A percentile compares a stretch with the other conserved stretches of the same genome.
Evolutionary conservation across 106 monocot genomes (phyloP).

Genomic region (Acorus gramineus): DNA sequence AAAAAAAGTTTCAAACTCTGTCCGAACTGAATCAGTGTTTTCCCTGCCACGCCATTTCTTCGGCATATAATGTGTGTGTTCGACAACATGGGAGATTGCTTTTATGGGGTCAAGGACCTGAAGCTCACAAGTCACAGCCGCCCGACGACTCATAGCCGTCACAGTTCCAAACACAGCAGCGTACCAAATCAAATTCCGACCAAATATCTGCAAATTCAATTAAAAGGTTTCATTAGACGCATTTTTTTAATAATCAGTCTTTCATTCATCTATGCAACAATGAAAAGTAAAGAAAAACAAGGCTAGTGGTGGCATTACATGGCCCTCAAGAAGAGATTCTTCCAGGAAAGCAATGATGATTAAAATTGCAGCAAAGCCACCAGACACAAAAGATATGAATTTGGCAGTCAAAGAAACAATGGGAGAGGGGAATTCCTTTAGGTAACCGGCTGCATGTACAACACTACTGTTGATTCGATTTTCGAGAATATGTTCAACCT

Average conservation of each 20-base stretch:
- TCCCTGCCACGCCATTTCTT: constrained; percentile 94
- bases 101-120: constrained; percentile 82
- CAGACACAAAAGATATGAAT: constrained; percentile 89
- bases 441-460: constrained; percentile 62
- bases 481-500: constrained; percentile 95
- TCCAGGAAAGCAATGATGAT: constrained; percentile 91
- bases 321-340: constrained; percentile 94
- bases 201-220: constrained; percentile 67
- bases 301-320: constrained; percentile 36
- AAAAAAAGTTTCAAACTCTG: constrained; percentile 91
- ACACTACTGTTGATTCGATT: constrained; percentile 75
- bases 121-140: constrained; percentile 67
- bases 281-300: background rate
- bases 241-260: background rate
- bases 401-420: constrained; percentile 80
- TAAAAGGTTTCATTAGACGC: constrained; percentile 1
- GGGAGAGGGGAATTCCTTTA: constrained; percentile 97
- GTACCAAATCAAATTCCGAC: constrained; percentile 94
- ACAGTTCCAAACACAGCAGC: constrained; percentile 86
- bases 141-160: constrained; percentile 67
- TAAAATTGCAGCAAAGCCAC: constrained; percentile 85
- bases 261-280: background rate
- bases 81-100: constrained; percentile 76
- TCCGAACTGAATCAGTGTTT: constrained; percentile 59
- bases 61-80: constrained; percentile 92